Evolutionary conservation across 1,139 yeast species (phyloP).

Genomic region (Saccharomycopsis hybrid): DNA sequence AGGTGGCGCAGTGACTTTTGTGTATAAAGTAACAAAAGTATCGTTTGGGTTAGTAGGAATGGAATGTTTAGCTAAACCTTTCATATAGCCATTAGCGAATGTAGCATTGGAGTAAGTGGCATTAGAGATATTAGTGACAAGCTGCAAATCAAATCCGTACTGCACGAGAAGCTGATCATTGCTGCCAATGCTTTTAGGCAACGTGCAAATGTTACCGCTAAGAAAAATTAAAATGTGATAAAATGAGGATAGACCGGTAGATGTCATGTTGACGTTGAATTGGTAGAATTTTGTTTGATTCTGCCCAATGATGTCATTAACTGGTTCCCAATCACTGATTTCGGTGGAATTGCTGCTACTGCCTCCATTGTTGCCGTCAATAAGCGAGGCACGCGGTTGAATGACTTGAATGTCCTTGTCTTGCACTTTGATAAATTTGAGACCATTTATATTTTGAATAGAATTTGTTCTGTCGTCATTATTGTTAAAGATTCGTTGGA

Average conservation of each 20-base stretch:
- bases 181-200: constrained; percentile 34
- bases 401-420: constrained; percentile 6
- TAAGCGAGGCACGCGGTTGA: background rate
- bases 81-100: constrained; percentile 47
- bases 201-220: constrained; percentile 52
- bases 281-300: constrained; percentile 39
- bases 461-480: background rate
- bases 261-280: constrained; percentile 39
- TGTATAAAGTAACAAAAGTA: constrained; percentile 24
- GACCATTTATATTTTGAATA: background rate
- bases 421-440: background rate
- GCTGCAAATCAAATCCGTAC: constrained; percentile 42
- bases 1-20: constrained; percentile 37
- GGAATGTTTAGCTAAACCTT: constrained; percentile 41
- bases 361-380: background rate
- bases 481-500: background rate
- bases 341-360: constrained; percentile 10
- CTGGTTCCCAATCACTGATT: constrained; percentile 42
- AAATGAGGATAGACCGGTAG: constrained; percentile 39
- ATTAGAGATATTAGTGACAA: constrained; percentile 30
- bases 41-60: constrained; percentile 25
- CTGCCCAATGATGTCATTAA: constrained; percentile 34
- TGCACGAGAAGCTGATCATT: constrained; percentile 42
- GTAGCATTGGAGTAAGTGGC: constrained; percentile 24
- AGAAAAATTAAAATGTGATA: constrained; percentile 51